Percentiles rank a stretch among this genome's conserved stretches.
Evolutionary conservation across 805 yeast genomes (phyloP).

Genomic region (Candida gorgasii): DNA sequence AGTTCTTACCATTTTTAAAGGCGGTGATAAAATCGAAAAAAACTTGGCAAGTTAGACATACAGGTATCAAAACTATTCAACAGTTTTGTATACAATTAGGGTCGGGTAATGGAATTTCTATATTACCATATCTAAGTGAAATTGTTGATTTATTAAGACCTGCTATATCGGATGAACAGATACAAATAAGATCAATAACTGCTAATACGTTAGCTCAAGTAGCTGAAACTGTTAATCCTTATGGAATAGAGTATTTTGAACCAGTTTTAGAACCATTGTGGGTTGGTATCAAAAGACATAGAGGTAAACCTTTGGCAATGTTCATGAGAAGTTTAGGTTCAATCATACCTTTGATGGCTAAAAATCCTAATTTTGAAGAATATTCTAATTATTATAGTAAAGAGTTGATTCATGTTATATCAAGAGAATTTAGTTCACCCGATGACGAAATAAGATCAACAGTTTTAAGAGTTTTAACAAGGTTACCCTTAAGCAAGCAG

Average conservation of each 20-base stretch:
- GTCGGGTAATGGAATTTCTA: slow-evolving; percentile 49
- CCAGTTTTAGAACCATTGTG: slow-evolving; percentile 71
- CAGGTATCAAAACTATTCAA: slow-evolving; percentile 76
- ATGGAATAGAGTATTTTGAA: slow-evolving; percentile 89
- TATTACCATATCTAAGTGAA: slow-evolving; percentile 70
- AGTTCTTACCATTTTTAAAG: slow-evolving; percentile 73
- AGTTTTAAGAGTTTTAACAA: slow-evolving; percentile 66
- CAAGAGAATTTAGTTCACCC: slow-evolving; percentile 74
- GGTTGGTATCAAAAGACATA: slow-evolving; percentile 71
- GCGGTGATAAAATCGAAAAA: slow-evolving; percentile 78
- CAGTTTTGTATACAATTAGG: slow-evolving; percentile 72
- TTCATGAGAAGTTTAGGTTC: slow-evolving; percentile 77
- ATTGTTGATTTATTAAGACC: slow-evolving; percentile 61
- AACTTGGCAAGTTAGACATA: slow-evolving; percentile 80
- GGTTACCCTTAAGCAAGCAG: slow-evolving; percentile 62
- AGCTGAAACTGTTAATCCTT: slow-evolving; percentile 83
- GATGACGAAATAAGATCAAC: slow-evolving; percentile 86
- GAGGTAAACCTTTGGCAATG: slow-evolving; percentile 77
- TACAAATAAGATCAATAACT: slow-evolving; percentile 65
- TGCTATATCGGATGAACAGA: slow-evolving; percentile 65
- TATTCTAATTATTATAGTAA: slow-evolving; percentile 75
- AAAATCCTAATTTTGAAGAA: slow-evolving; percentile 53
- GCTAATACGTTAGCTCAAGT: slow-evolving; percentile 71
- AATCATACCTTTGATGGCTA: slow-evolving; percentile 81
- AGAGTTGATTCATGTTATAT: slow-evolving; percentile 66